These are phyloP conservation scores for Lactifluus rugatus DNA, from an alignment of 768 basidiomycete species.

Conservation along the genomic window DNA sequence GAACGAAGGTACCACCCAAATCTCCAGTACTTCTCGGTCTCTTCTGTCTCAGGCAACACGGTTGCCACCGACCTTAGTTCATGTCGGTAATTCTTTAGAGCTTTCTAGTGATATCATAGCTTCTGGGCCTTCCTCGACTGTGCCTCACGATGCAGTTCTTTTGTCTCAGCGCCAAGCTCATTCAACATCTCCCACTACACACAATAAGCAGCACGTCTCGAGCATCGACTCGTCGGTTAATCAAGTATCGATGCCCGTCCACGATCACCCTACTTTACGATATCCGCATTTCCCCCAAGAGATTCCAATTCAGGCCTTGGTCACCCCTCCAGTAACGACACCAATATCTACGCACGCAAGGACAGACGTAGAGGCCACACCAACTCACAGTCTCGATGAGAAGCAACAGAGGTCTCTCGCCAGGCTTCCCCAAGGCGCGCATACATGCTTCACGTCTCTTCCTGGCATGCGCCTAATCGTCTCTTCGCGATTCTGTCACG, in stretches of 20 bases:
- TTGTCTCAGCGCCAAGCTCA: neutral
- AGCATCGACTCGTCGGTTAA: neutral
- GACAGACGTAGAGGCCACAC: neutral
- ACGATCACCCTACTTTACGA: neutral
- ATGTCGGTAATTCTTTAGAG: neutral
- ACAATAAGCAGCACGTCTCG: neutral
- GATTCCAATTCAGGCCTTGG: neutral
- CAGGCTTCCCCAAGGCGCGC: neutral
- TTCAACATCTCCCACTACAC: neutral
- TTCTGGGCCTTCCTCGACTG: neutral
- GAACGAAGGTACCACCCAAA: neutral
- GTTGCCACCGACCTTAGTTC: neutral
- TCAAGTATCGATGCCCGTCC: neutral
- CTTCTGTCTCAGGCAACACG: neutral
- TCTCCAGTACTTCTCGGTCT: neutral
- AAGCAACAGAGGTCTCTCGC: neutral
- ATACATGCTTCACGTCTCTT: neutral
- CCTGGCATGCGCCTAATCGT: neutral
- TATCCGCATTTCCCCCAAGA: neutral
- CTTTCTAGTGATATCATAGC: neutral
- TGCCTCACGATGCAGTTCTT: neutral
- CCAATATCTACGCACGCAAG: neutral
- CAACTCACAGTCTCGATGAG: neutral
- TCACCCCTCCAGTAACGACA: neutral
- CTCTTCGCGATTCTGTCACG: neutral